phyloP scores from a whole-genome alignment of 371 early-diverging fungal genomes.

The Mortierella sp. region DNA sequence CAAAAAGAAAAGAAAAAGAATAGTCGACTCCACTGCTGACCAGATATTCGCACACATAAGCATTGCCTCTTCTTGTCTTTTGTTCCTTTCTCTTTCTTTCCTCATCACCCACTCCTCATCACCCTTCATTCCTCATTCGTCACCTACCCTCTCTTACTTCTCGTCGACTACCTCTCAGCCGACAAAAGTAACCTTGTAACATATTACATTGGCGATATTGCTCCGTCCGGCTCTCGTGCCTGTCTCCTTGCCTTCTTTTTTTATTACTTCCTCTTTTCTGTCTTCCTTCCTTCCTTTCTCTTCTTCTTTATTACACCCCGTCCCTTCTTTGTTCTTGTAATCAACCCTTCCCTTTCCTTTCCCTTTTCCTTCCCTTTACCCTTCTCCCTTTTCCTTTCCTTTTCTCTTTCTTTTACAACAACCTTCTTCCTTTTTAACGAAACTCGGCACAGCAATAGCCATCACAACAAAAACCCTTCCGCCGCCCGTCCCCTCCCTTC shows the following conservation, averaged over 20 bases:
- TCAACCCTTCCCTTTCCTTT: not conserved
- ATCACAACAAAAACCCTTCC: not conserved
- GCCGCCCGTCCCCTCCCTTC: not conserved
- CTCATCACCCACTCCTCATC: not conserved
- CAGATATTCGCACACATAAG: not conserved
- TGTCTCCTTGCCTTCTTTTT: not conserved
- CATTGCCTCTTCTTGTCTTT: not conserved
- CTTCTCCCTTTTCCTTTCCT: not conserved
- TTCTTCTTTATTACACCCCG: not conserved
- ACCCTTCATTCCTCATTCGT: not conserved
- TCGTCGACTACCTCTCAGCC: not conserved
- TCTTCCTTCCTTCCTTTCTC: not conserved
- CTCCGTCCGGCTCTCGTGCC: not conserved
- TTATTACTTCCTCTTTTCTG: not conserved
- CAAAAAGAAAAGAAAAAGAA: too few species aligned
- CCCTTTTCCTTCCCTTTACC: not conserved
- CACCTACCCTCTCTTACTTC: not conserved
- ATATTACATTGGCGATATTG: not conserved
- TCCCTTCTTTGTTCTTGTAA: not conserved
- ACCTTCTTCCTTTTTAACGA: constrained; percentile 5
- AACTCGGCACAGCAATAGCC: not conserved
- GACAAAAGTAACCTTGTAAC: not conserved
- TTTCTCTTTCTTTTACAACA: constrained; percentile 2
- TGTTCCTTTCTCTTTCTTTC: not conserved
- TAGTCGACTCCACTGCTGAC: too few species aligned